Evolutionary conservation across 176 grass and related monocot species (phyloP).

Genomic region (Oryza rufipogon): DNA sequence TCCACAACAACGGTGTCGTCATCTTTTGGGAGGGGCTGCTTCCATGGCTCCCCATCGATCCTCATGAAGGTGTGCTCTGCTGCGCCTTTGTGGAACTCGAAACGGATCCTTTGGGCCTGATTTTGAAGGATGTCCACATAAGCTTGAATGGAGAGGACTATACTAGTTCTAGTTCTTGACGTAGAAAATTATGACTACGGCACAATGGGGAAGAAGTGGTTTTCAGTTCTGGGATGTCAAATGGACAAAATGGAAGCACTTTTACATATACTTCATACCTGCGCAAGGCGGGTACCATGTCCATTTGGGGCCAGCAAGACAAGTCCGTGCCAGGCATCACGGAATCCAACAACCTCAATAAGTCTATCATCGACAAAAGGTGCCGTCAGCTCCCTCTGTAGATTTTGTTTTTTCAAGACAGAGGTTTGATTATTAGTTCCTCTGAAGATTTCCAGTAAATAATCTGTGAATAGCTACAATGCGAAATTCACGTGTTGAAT

Average conservation of each 20-base stretch:
- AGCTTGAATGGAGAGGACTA: background rate
- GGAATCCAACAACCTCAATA: constrained; percentile 89
- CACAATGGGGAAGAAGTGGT: background rate
- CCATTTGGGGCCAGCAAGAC: constrained; percentile 83
- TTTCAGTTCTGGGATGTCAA: constrained; percentile 4
- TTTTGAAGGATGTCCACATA: background rate
- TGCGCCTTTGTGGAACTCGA: constrained; percentile 73
- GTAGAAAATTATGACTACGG: background rate
- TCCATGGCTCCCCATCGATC: constrained; percentile 92
- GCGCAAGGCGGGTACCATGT: constrained; percentile 83
- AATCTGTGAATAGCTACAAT: background rate
- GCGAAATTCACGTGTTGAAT: background rate
- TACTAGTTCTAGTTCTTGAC: background rate
- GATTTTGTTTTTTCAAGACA: background rate
- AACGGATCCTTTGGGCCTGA: constrained; percentile 72
- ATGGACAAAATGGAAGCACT: background rate
- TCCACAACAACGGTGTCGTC: constrained; percentile 72
- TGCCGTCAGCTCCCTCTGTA: constrained; percentile 63
- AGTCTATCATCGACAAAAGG: constrained; percentile 81
- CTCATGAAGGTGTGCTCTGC: constrained; percentile 81
- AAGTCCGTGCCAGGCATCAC: constrained; percentile 91
- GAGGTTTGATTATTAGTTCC: background rate
- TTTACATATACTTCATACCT: constrained; percentile 44
- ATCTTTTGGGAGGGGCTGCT: constrained; percentile 76
- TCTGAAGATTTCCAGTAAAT: constrained; percentile 41